Base-by-base conservation (phyloP, 352 stramenopile species). In the Hyaloperonospora arabidopsidis region DNA sequence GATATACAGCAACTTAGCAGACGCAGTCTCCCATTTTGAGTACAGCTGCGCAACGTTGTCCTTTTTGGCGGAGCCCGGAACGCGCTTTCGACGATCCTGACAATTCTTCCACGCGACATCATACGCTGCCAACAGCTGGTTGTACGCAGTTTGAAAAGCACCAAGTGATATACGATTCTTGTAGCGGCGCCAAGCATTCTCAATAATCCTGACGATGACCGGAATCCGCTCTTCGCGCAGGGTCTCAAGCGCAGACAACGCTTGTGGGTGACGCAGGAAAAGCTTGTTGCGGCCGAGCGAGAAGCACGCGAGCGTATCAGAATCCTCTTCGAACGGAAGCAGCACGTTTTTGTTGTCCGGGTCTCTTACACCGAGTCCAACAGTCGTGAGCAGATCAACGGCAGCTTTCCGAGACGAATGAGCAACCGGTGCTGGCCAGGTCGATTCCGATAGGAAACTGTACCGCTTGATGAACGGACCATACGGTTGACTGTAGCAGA, bases 211-310 rank as follows among this genome's bases (percentile, higher is more conserved):
- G 38, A 89, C 82, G 35, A 93, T 85, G 13, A 64, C 62, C 0
- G 79, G 76, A 44, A 95, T 86, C 28, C 86, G 83, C 45, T 83
- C 61, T 53, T 93, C 79, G 25, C 86, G 78, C 34, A 87, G 41
- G 18, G 89, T 72, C 58, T 96, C 86, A 5, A 96, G 63, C 22
- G 80, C 77, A n/a, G 87, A 95, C 14, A 95, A 65, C 11, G 87
- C 88, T 51, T 94, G 79, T 12, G 87, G 87, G 49, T 93, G 79
- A 49, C 87, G 88, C 60, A 97, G 65, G 61, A 96, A 97, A 47
- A 97, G 77, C 64, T 91, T 92, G 63, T 89, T 94, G 40, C 79
- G 79, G 14, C 88, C 88, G 34, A 96, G 70, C 22, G 79, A 84
- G 50, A 85, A 92, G 63, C 77, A 88, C 25, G 79, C 82, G 17